Evolutionary conservation across 345 rosid species (phyloP), one percentile per base, ranked within the genome.

Genomic region (Dipteronia sinensis): DNA sequence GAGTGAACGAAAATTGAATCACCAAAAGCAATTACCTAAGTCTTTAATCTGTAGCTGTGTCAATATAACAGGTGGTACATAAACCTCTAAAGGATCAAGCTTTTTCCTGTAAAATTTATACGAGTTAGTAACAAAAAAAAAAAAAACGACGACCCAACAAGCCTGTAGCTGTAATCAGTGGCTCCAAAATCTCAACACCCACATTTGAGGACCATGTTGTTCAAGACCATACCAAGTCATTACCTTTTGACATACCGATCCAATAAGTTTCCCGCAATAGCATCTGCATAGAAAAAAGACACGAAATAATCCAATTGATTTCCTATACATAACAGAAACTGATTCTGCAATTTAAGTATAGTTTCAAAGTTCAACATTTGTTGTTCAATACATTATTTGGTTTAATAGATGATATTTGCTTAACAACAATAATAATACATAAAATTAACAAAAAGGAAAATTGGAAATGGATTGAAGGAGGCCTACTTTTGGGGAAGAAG

Each of bases 231-330:
- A 13, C 19, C 13, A 16, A 78, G 51, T 22, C 73, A 63, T 56
- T 83, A 94, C 95, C 86, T 90, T 85, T 90, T 95, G 29, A 95
- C 92, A 65, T 95, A 93, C 56, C 87, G 88, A 80, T 94, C 97
- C 25, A 86, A 69, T 6, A 87, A 42, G 82, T 76, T 69, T 67
- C 79, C 90, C 1, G 90, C 98, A 42, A 75, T 70, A 58, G 90
- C 97, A 84, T 84, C 99, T 92, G 83, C 82, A 75, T 55, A 59
- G 17, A 65, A 19, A 25, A 25, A 20, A 70, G 72, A 40, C 63
- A 66, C 65, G 40, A 68, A 42, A 42, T 27, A 20, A 49, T 59
- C 74, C 20, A 16, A 72, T 56, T 29, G 10, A 42, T 58, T 8
- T 4, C 27, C 46, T 19, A 76, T n/a, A n/a, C 10, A 38, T 7